A percentile compares a stretch with the other conserved stretches of the same genome.
These are phyloP conservation scores for Peniophora sp. DNA, from an alignment of 1,284 basidiomycete genomes.

Conservation along the genomic window DNA sequence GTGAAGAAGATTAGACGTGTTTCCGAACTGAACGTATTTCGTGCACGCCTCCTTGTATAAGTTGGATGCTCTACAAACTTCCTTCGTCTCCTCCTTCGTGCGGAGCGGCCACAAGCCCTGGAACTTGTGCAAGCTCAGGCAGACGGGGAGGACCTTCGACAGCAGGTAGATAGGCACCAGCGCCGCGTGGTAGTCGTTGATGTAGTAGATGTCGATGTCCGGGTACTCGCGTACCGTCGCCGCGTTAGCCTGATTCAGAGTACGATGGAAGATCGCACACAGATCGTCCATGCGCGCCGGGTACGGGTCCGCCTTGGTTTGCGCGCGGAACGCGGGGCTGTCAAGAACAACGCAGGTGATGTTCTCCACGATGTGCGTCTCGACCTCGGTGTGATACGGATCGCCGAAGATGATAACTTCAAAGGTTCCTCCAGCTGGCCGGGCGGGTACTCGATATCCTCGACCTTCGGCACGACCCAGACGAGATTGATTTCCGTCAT, in stretches of 20 bases:
- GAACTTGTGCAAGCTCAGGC: constrained; percentile 93
- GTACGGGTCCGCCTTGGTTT: constrained; percentile 90
- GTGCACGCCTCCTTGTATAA: constrained; percentile 91
- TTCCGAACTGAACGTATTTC: constrained; percentile 94
- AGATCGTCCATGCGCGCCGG: constrained; percentile 94
- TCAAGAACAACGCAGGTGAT: constrained; percentile 91
- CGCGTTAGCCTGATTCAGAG: constrained; percentile 94
- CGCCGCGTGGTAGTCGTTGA: constrained; percentile 91
- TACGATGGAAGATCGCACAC: constrained; percentile 93
- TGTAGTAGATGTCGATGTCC: constrained; percentile 82
- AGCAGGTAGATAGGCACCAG: constrained; percentile 85
- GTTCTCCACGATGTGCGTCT: constrained; percentile 86
- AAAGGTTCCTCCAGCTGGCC: constrained; percentile 90
- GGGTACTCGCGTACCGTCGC: constrained; percentile 80
- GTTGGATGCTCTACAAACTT: constrained; percentile 94
- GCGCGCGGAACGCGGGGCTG: constrained; percentile 90
- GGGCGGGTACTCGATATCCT: constrained; percentile 83
- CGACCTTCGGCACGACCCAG: constrained; percentile 91
- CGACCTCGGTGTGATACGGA: constrained; percentile 89
- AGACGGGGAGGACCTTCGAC: constrained; percentile 82
- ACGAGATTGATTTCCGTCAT: constrained; percentile 93
- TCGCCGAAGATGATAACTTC: constrained; percentile 95
- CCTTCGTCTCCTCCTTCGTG: constrained; percentile 96
- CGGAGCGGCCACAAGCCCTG: constrained; percentile 92
- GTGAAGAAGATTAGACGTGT: constrained; percentile 91